Evolutionary conservation across 2,329 filamentous ascomycete species (phyloP).

Genomic region (Chaetomiaceae sp.): DNA sequence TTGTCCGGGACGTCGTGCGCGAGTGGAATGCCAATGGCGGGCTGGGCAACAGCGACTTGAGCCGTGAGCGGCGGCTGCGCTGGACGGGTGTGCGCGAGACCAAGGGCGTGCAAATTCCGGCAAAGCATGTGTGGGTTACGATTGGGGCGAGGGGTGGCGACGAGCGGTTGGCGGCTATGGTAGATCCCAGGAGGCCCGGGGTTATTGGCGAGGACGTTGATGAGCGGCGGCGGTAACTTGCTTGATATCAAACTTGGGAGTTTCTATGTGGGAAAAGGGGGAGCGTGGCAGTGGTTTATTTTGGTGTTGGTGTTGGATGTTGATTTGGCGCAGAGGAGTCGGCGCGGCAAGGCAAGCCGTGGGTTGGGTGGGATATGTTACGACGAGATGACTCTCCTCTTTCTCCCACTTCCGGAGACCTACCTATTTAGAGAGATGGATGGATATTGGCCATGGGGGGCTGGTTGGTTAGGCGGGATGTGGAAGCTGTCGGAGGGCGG

Average conservation of each 20-base stretch:
- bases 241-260: background rate
- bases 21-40: slow-evolving; percentile 70
- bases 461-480: background rate
- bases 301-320: background rate
- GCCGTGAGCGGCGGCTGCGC: slow-evolving; percentile 48
- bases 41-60: slow-evolving; percentile 62
- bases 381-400: slow-evolving; percentile 9
- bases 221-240: slow-evolving; percentile 28
- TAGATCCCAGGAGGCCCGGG: slow-evolving; percentile 51
- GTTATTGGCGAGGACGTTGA: slow-evolving; percentile 54
- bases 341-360: background rate
- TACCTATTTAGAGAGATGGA: background rate
- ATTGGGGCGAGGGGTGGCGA: slow-evolving; percentile 62
- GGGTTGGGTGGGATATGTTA: slow-evolving; percentile 1
- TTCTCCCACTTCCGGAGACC: no score
- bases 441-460: no score
- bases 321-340: slow-evolving; percentile 3
- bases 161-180: slow-evolving; percentile 49
- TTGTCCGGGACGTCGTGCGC: slow-evolving; percentile 62
- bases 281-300: background rate
- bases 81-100: slow-evolving; percentile 58
- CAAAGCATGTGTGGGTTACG: slow-evolving; percentile 66
- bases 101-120: slow-evolving; percentile 45
- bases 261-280: background rate
- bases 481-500: background rate